phyloP scores from a whole-genome alignment of 129 eudicot species.

The Centella asiatica region DNA sequence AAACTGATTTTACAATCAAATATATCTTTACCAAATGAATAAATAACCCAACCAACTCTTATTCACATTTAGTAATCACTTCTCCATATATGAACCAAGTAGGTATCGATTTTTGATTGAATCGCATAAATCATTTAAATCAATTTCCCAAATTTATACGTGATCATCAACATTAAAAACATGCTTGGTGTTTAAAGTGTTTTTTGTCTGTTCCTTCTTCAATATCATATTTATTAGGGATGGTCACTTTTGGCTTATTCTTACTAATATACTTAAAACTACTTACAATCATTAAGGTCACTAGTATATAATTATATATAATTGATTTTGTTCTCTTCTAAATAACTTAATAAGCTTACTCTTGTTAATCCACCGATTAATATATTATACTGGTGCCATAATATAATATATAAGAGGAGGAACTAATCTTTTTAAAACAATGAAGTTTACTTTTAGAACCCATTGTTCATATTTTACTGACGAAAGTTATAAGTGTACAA shows the following conservation, averaged over 20 bases:
- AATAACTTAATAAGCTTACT: no score
- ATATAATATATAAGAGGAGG: no score
- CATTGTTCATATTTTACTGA: no score
- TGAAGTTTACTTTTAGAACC: not conserved
- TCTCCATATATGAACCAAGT: not conserved
- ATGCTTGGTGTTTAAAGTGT: conserved; percentile 11
- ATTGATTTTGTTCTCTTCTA: not conserved
- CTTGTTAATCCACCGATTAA: not conserved
- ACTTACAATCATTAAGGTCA: conserved; percentile 3
- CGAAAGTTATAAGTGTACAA: not conserved
- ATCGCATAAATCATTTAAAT: not conserved
- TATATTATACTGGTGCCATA: not conserved
- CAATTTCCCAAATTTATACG: conserved; percentile 1
- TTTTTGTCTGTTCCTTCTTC: not conserved
- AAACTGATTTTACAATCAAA: no score
- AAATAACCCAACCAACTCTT: no score
- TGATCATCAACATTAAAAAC: not conserved
- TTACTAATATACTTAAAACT: not conserved
- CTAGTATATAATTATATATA: no score
- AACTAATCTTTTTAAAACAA: no score
- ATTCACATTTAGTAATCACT: no score
- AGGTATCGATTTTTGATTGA: not conserved
- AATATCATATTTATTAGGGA: not conserved
- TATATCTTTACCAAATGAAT: no score
- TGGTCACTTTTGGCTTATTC: not conserved